Conservation (phyloP, 1,139 yeast species). For the Geotrichum bryndzae region DNA sequence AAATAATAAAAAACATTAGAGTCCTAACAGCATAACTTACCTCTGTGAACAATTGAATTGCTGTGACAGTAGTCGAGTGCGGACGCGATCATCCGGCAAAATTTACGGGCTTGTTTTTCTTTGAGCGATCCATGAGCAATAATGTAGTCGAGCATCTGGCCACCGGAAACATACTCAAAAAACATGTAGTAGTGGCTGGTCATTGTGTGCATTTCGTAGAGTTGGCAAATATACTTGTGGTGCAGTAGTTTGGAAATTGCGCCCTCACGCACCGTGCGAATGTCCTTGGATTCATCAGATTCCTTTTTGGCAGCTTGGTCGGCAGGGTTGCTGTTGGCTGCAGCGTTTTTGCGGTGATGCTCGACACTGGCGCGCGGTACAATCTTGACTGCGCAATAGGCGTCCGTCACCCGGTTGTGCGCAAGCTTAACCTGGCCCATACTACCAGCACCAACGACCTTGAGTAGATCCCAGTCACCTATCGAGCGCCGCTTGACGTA, state of each 20-base stretch:
- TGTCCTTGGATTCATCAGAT: conserved; percentile 85
- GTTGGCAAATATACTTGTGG: conserved; percentile 88
- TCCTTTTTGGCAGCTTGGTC: conserved; percentile 52
- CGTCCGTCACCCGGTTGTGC: conserved; percentile 72
- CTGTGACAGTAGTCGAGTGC: conserved; percentile 91
- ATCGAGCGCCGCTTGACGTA: conserved; percentile 62
- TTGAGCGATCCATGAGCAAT: conserved; percentile 93
- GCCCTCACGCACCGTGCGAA: conserved; percentile 89
- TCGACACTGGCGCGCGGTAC: conserved; percentile 64
- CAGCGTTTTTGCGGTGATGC: conserved; percentile 28
- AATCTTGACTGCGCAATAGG: conserved; percentile 60
- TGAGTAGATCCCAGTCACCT: conserved; percentile 95
- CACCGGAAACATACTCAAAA: conserved; percentile 95
- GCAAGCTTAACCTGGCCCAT: conserved; percentile 99
- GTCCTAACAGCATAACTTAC: conserved; percentile 1
- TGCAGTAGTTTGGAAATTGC: conserved; percentile 83
- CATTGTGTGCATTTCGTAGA: conserved; percentile 94
- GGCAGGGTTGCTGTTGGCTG: conserved; percentile 44
- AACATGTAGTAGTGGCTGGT: conserved; percentile 95
- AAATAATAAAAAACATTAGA: neutral
- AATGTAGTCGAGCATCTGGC: conserved; percentile 95
- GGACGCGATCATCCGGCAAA: conserved; percentile 93
- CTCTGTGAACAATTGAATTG: conserved; percentile 88
- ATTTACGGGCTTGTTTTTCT: conserved; percentile 89
- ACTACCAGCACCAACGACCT: conserved; percentile 96